Evolutionary conservation across 2,329 filamentous ascomycete genomes (phyloP), one percentile per base, ranked within the genome.

Genomic region (Stylonectria norvegica): DNA sequence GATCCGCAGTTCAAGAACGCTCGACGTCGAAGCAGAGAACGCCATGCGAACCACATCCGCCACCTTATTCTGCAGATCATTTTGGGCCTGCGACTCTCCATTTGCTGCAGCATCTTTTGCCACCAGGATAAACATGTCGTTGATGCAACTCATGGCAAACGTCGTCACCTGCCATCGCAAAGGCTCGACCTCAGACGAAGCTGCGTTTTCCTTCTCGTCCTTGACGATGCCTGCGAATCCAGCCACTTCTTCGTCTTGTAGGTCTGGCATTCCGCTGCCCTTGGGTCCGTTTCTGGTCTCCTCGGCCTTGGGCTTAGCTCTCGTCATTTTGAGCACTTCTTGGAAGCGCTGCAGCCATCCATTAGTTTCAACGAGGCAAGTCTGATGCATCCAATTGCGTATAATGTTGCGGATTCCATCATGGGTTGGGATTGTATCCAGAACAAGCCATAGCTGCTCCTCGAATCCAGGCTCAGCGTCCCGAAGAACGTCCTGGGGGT

Each of bases 1-100:
- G 27, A 98, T 84, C 18, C 93, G 79, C 43, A 98, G 75, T 57
- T 95, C 86, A 17, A 95, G 78, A 1, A 98, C 90, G 50, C 86
- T 88, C 2, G 91, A 91, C 1, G 93, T 98, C 1, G 91, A 97
- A 0, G 93, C 93, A 9, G 93, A 96, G 64, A 98, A 98, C 0
- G 93, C 91, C 76, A 97, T 95, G 36, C 89, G 83, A 42, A 98
- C 89, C 17, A 98, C 87, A 62, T 98, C 93, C 3, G 88, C 90
- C 40, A 98, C 80, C 57, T 81, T 85, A 45, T 79, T 78, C 63
- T 98, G 90, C 18, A 98, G 69, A 4, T 85, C 87, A 32, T 77
- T 66, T 58, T 94, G 86, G 4, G 89, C 87, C 3, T 78, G 72
- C 5, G 89, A 89, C 25, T 89, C 85, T 22, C 87, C 86, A 45